These are phyloP conservation scores for Candolleomyces eurysporus DNA, from an alignment of 768 basidiomycete species.

Conservation along the genomic window DNA sequence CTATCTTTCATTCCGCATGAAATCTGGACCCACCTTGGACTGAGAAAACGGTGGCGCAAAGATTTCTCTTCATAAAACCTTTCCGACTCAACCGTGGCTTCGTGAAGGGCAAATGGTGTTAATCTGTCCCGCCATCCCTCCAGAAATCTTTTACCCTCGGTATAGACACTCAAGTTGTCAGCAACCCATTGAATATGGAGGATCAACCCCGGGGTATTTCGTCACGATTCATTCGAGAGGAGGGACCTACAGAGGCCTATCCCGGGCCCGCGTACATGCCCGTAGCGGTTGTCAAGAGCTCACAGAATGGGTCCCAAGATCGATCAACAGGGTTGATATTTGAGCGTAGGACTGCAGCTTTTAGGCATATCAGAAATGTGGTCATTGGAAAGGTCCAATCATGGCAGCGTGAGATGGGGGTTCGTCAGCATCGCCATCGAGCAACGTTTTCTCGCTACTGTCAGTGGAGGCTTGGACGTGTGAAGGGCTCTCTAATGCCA, in stretches of 20 bases:
- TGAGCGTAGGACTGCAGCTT: too few relatives aligned
- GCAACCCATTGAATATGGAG: neutral
- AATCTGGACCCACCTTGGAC: too few relatives aligned
- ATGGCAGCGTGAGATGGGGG: neutral
- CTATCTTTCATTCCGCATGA: too few relatives aligned
- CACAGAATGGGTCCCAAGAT: too few relatives aligned
- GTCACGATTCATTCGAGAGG: neutral
- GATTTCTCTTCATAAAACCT: neutral
- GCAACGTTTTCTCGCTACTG: neutral
- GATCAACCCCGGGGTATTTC: neutral
- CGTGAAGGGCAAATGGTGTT: too few relatives aligned
- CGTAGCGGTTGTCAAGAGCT: too few relatives aligned
- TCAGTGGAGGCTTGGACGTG: neutral
- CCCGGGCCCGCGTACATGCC: too few relatives aligned
- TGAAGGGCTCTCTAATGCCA: neutral
- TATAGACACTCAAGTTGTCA: neutral
- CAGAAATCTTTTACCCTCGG: neutral
- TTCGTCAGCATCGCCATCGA: neutral
- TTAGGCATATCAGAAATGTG: too few relatives aligned
- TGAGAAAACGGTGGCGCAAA: too few relatives aligned
- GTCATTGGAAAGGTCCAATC: neutral
- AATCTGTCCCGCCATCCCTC: too few relatives aligned
- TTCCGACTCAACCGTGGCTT: neutral
- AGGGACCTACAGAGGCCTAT: neutral
- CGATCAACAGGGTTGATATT: too few relatives aligned